Conservation (phyloP, 2,329 filamentous ascomycete genomes). For the Septoria linicola region DNA sequence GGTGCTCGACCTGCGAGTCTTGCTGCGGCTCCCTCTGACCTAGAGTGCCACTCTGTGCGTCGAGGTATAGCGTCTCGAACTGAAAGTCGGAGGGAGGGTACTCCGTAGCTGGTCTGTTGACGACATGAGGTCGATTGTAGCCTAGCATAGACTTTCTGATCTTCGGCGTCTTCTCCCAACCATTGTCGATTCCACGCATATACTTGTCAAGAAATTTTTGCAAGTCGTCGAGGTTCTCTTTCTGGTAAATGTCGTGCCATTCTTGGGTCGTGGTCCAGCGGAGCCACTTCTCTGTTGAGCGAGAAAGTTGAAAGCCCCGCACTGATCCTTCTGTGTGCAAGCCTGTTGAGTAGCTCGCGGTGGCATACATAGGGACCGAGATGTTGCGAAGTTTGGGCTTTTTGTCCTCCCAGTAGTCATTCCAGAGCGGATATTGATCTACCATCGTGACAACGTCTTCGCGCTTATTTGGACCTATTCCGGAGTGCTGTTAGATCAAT, state of each 20-base stretch:
- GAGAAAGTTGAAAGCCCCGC: slow-evolving; percentile 40
- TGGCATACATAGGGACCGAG: slow-evolving; percentile 13
- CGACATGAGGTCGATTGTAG: slow-evolving; percentile 4
- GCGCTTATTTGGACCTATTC: no score
- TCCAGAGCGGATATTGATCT: no score
- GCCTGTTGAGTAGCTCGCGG: slow-evolving; percentile 17
- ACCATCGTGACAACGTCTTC: no score
- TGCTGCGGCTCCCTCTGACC: no score
- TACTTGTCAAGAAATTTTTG: slow-evolving; percentile 49
- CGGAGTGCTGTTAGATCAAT: no score
- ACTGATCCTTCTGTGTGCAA: slow-evolving; percentile 28
- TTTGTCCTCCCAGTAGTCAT: slow-evolving; percentile 17
- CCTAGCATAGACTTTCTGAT: slow-evolving; percentile 40
- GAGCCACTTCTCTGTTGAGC: slow-evolving; percentile 48
- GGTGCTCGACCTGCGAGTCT: no score
- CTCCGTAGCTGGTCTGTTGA: slow-evolving; percentile 4
- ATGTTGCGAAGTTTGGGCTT: neutral
- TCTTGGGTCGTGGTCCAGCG: slow-evolving; percentile 44
- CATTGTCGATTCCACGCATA: slow-evolving; percentile 46
- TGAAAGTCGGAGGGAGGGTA: slow-evolving; percentile 1
- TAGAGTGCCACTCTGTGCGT: no score
- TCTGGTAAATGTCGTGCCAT: slow-evolving; percentile 46
- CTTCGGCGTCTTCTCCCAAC: slow-evolving; percentile 50
- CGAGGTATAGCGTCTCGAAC: no score
- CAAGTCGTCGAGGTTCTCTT: slow-evolving; percentile 40